phyloP scores from a whole-genome alignment of 2,329 filamentous ascomycete species.

The Penicillium sclerotiorum region DNA sequence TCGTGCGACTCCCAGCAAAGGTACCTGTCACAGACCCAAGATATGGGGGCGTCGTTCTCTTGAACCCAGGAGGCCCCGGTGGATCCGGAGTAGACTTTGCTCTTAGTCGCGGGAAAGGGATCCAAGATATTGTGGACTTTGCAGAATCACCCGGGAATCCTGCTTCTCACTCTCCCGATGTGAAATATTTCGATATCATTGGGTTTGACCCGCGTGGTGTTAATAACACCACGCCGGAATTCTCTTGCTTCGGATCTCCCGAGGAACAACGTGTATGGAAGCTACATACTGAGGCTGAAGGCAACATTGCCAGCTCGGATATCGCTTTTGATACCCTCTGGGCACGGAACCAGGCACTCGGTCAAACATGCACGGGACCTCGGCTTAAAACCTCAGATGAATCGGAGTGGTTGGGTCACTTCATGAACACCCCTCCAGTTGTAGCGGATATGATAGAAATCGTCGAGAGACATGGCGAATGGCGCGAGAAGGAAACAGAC shows the following conservation, averaged over 20 bases:
- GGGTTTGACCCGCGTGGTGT: constrained; percentile 2
- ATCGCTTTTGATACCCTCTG: background rate
- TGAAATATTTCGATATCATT: constrained; percentile 1
- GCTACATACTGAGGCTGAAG: background rate
- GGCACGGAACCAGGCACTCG: background rate
- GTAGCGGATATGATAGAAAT: constrained; percentile 2
- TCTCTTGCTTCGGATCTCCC: background rate
- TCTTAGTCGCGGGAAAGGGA: background rate
- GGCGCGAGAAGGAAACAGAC: background rate
- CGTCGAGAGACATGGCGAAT: constrained; percentile 1
- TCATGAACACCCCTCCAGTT: constrained; percentile 2
- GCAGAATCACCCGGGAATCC: background rate
- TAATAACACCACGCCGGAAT: background rate
- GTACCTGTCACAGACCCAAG: background rate
- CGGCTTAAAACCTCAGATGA: background rate
- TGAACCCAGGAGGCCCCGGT: constrained; percentile 1
- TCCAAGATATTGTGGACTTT: background rate
- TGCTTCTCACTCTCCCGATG: background rate
- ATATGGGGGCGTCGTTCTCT: background rate
- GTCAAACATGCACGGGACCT: background rate
- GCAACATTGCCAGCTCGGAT: background rate
- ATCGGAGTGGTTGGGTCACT: constrained; percentile 1
- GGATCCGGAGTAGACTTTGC: background rate
- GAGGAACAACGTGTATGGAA: background rate
- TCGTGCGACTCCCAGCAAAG: background rate